phyloP scores from a whole-genome alignment of 177 flowering plant species.

The Vitis hybrid region DNA sequence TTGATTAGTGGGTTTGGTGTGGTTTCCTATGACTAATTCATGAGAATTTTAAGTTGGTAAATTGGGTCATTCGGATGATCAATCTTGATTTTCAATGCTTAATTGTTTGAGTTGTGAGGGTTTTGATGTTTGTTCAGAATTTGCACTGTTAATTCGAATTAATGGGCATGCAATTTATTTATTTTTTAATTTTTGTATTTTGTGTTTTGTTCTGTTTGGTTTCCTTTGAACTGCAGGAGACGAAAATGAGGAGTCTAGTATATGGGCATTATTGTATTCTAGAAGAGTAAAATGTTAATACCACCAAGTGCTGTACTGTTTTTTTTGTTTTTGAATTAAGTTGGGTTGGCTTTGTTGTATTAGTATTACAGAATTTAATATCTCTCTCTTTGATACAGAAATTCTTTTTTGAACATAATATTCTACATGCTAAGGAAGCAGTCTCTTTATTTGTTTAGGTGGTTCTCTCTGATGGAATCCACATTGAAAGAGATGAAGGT shows the following conservation, averaged over 20 bases:
- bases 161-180: background rate
- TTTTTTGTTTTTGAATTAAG: too few relatives aligned
- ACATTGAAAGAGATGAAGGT: constrained; percentile 6
- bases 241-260: too few relatives aligned
- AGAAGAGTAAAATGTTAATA: too few relatives aligned
- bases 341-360: too few relatives aligned
- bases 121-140: background rate
- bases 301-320: too few relatives aligned
- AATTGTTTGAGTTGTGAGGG: background rate
- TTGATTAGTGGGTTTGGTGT: background rate
- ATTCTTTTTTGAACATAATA: too few relatives aligned
- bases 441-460: background rate
- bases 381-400: too few relatives aligned
- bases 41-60: too few relatives aligned
- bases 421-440: too few relatives aligned
- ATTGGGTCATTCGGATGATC: too few relatives aligned
- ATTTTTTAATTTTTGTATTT: background rate
- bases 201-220: background rate
- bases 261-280: too few relatives aligned
- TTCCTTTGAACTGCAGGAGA: background rate
- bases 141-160: background rate
- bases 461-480: constrained; percentile 2
- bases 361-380: too few relatives aligned
- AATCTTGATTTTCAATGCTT: background rate
- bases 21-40: background rate